A percentile compares a stretch with the other conserved stretches of the same genome.
phyloP scores from a whole-genome alignment of 108 stramenopile genomes.

The Nitzschia palea region DNA sequence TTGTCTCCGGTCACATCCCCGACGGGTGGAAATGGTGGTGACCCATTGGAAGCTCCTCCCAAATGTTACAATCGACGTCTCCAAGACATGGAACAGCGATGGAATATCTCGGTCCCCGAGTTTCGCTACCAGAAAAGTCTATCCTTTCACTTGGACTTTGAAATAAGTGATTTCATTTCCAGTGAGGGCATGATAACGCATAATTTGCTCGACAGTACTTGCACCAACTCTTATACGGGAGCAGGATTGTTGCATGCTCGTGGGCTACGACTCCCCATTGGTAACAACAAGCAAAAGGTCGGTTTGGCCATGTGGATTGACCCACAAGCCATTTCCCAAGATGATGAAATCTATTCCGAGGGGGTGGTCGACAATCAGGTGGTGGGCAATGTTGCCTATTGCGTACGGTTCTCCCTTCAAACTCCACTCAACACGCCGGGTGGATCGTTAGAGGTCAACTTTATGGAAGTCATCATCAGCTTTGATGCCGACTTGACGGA shows the following conservation, averaged over 20 bases:
- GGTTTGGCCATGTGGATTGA: neutral
- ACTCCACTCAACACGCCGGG: neutral
- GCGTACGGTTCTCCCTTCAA: neutral
- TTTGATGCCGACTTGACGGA: neutral
- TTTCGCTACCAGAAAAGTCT: constrained; percentile 1
- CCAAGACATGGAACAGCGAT: neutral
- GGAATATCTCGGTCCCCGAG: neutral
- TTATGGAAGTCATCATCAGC: neutral
- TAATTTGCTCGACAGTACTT: neutral
- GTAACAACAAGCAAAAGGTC: neutral
- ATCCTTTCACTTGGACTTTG: neutral
- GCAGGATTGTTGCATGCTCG: neutral
- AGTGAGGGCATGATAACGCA: neutral
- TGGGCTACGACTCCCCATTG: neutral
- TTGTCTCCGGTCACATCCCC: no score
- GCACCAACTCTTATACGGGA: neutral
- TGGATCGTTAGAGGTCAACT: constrained; percentile 4
- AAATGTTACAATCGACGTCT: neutral
- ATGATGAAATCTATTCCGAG: neutral
- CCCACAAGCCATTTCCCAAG: neutral
- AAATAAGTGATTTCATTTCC: neutral
- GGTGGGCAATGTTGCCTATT: neutral
- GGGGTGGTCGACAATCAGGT: neutral
- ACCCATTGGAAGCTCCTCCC: neutral
- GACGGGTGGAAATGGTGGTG: no score